Conservation (phyloP, 192 early-diverging fungal genomes). For the Powellomyces hirtus region DNA sequence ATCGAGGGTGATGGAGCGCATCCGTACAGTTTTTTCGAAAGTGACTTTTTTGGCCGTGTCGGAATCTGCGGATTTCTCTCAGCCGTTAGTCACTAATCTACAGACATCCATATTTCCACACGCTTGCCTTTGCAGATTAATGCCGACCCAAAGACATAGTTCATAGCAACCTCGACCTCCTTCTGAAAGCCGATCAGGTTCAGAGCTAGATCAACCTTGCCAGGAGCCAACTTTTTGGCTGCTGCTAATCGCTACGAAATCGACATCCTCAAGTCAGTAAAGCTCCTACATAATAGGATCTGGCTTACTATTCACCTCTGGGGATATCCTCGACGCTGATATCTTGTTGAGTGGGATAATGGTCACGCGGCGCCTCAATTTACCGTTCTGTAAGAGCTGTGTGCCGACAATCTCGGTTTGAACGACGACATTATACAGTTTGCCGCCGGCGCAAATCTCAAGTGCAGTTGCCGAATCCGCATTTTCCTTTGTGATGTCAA, state of each 20-base stretch:
- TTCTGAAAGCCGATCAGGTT: conserved; percentile 76
- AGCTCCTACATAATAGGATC: not conserved
- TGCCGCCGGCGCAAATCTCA: conserved; percentile 92
- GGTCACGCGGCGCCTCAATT: conserved; percentile 73
- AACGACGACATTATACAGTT: conserved; percentile 95
- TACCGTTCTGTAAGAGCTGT: conserved; percentile 75
- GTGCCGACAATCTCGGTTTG: conserved; percentile 79
- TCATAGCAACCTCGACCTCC: conserved; percentile 81
- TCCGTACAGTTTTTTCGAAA: conserved; percentile 78
- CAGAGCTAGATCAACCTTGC: conserved; percentile 85
- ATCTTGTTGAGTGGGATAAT: conserved; percentile 98
- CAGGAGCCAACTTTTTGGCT: conserved; percentile 82
- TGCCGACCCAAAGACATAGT: conserved; percentile 90
- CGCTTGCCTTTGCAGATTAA: conserved; percentile 75
- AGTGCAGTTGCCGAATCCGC: conserved; percentile 72
- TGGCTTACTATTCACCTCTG: conserved; percentile 29
- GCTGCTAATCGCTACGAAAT: conserved; percentile 51
- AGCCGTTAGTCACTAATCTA: too few relatives aligned
- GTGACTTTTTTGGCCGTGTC: conserved; percentile 83
- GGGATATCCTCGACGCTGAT: conserved; percentile 47
- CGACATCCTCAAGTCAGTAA: not conserved
- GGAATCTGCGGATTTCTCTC: conserved; percentile 66
- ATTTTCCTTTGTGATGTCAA: conserved; percentile 71
- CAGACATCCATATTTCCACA: not conserved
- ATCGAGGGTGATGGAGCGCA: conserved; percentile 92